These are phyloP conservation scores for Aspergillus fijiensis DNA, from an alignment of 2,329 filamentous ascomycete species.

Conservation along the genomic window DNA sequence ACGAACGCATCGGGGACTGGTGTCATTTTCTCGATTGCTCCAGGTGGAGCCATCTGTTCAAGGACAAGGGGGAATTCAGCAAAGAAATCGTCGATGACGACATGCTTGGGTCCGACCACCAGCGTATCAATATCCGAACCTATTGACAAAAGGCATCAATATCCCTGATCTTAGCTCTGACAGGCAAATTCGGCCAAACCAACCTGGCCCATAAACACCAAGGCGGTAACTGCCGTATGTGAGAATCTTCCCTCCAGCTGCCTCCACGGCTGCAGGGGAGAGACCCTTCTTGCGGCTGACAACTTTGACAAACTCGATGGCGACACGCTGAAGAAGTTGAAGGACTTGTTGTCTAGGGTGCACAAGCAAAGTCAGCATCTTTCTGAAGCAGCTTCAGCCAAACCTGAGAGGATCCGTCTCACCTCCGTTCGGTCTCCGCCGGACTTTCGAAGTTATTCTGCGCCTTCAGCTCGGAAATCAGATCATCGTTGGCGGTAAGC, in stretches of 20 bases:
- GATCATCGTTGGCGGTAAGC: slow-evolving; percentile 70
- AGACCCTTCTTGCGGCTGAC: slow-evolving; percentile 74
- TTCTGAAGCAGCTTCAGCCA: background rate
- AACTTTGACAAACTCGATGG: slow-evolving; percentile 80
- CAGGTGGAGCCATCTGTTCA: slow-evolving; percentile 69
- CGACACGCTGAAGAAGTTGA: slow-evolving; percentile 72
- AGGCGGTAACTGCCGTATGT: slow-evolving; percentile 95
- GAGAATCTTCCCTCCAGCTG: slow-evolving; percentile 87
- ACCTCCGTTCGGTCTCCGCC: slow-evolving; percentile 82
- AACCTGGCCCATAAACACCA: slow-evolving; percentile 82
- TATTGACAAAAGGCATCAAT: slow-evolving; percentile 26
- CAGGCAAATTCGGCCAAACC: slow-evolving; percentile 15
- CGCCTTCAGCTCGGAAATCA: slow-evolving; percentile 79
- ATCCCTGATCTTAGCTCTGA: background rate
- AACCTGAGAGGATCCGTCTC: slow-evolving; percentile 12
- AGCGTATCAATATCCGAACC: slow-evolving; percentile 98
- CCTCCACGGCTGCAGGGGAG: slow-evolving; percentile 73
- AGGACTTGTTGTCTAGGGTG: slow-evolving; percentile 67
- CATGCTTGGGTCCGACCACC: slow-evolving; percentile 85
- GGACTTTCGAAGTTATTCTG: slow-evolving; percentile 90
- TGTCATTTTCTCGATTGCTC: slow-evolving; percentile 80
- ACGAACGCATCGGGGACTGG: slow-evolving; percentile 88
- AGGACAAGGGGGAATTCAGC: slow-evolving; percentile 79
- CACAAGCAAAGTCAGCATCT: background rate
- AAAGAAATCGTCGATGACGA: slow-evolving; percentile 89